phyloP scores from a whole-genome alignment of 139 green algal species.

The Diplosphaera chodatii region DNA sequence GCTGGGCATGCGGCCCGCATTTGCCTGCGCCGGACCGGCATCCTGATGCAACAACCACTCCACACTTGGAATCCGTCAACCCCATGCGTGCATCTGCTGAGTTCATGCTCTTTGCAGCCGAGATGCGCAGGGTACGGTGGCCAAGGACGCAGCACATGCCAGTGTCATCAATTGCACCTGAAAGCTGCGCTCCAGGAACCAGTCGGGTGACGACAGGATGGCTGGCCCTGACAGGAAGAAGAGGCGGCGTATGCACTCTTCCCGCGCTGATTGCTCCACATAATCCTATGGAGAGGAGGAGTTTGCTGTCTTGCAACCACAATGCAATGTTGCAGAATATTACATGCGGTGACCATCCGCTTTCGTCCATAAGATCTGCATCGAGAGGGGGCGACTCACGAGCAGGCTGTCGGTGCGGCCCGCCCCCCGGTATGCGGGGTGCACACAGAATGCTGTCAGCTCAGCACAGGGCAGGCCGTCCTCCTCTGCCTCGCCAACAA shows the following conservation, averaged over 20 bases:
- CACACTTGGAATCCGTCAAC: no score
- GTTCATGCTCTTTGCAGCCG: no score
- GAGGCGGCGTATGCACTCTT: constrained; percentile 51
- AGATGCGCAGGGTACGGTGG: no score
- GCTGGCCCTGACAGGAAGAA: background rate
- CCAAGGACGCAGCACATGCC: no score
- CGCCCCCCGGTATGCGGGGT: constrained; percentile 54
- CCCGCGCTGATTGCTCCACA: constrained; percentile 47
- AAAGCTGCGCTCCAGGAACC: constrained; percentile 29
- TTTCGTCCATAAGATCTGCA: no score
- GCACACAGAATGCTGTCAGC: constrained; percentile 83
- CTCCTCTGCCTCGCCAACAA: constrained; percentile 9
- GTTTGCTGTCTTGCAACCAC: constrained; percentile 27
- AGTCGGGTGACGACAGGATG: background rate
- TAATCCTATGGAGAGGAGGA: constrained; percentile 46
- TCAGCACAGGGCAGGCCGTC: constrained; percentile 53
- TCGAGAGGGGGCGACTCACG: constrained; percentile 34
- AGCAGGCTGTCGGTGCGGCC: constrained; percentile 89
- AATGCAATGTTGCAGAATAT: constrained; percentile 35
- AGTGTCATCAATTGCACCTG: no score
- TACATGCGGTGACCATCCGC: constrained; percentile 15
- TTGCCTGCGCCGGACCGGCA: background rate
- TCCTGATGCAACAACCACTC: background rate
- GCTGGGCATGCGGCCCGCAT: constrained; percentile 35
- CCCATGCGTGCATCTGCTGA: no score